Conservation (phyloP, 768 basidiomycete genomes). For the Favolaschia claudopus region DNA sequence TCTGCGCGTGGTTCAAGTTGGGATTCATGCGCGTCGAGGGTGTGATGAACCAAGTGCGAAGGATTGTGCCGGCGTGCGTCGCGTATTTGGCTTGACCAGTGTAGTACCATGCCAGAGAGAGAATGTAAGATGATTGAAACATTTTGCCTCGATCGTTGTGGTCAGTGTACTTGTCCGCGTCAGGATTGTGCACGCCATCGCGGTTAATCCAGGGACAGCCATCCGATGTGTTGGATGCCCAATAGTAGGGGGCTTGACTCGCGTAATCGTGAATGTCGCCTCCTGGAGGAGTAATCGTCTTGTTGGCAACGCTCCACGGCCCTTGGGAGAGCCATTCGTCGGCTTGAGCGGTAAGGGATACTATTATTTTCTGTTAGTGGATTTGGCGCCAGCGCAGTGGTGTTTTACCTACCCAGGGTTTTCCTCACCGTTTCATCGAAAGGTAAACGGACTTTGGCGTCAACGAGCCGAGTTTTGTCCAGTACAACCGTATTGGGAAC, state of each 20-base stretch:
- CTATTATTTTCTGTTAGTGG: too few species aligned
- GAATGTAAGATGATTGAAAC: slow-evolving; percentile 49
- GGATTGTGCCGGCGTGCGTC: slow-evolving; percentile 35
- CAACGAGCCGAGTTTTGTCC: not conserved
- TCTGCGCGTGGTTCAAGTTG: slow-evolving; percentile 47
- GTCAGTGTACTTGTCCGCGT: slow-evolving; percentile 11
- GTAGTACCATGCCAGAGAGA: slow-evolving; percentile 47
- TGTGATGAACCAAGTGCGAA: slow-evolving; percentile 52
- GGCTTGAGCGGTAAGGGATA: slow-evolving; percentile 11
- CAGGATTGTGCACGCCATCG: slow-evolving; percentile 40
- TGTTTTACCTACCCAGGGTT: not conserved
- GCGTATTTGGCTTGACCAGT: slow-evolving; percentile 43
- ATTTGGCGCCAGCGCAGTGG: too few species aligned
- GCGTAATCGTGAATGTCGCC: slow-evolving; percentile 19
- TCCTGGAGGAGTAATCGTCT: slow-evolving; percentile 1
- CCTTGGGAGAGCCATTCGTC: slow-evolving; percentile 18
- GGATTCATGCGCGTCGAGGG: slow-evolving; percentile 49
- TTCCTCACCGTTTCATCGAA: not conserved
- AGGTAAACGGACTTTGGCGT: not conserved
- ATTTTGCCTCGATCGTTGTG: slow-evolving; percentile 42
- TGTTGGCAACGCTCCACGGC: slow-evolving; percentile 21
- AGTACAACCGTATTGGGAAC: slow-evolving; percentile 11
- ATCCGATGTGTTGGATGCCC: slow-evolving; percentile 33
- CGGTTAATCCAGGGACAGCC: slow-evolving; percentile 45
- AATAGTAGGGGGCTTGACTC: slow-evolving; percentile 19